A percentile compares a stretch with the other conserved stretches of the same genome.
Conservation (phyloP, 2,329 filamentous ascomycete genomes). For the Cladosporium velox region DNA sequence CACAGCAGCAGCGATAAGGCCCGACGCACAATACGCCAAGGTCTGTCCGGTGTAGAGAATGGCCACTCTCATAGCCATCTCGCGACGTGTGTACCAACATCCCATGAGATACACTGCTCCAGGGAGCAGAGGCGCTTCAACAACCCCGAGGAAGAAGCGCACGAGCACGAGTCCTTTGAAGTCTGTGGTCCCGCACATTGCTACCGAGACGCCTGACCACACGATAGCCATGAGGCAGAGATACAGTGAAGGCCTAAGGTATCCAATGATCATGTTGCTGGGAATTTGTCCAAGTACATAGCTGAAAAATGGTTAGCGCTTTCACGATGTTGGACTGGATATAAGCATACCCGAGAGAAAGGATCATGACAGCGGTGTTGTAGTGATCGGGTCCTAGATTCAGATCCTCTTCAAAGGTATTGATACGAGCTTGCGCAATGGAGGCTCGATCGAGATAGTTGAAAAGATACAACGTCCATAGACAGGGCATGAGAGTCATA, state of each 20-base stretch:
- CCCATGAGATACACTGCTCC: slow-evolving; percentile 29
- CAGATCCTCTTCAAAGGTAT: slow-evolving; percentile 56
- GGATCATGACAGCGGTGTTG: slow-evolving; percentile 56
- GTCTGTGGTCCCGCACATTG: slow-evolving; percentile 29
- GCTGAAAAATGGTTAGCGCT: slow-evolving; percentile 28
- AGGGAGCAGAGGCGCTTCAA: slow-evolving; percentile 19
- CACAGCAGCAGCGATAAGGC: slow-evolving; percentile 59
- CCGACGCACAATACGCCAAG: slow-evolving; percentile 67
- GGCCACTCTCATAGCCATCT: slow-evolving; percentile 29
- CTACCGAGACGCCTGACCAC: slow-evolving; percentile 38
- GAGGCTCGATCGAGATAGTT: slow-evolving; percentile 33
- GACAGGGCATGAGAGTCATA: slow-evolving; percentile 20
- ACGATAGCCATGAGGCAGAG: slow-evolving; percentile 35
- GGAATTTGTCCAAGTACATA: slow-evolving; percentile 45
- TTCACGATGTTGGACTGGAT: too few relatives aligned
- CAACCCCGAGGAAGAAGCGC: slow-evolving; percentile 27
- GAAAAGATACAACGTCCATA: slow-evolving; percentile 34
- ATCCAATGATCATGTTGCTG: slow-evolving; percentile 50
- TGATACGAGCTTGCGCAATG: slow-evolving; percentile 15
- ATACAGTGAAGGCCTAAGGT: slow-evolving; percentile 47
- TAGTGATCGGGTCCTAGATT: slow-evolving; percentile 55
- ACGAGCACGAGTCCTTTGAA: slow-evolving; percentile 32
- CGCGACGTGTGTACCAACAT: slow-evolving; percentile 44
- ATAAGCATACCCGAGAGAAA: slow-evolving; percentile 2
- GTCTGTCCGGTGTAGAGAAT: slow-evolving; percentile 44